Evolutionary conservation across 306 rosid species (phyloP).

Genomic region (Cicer chorassanicum): DNA sequence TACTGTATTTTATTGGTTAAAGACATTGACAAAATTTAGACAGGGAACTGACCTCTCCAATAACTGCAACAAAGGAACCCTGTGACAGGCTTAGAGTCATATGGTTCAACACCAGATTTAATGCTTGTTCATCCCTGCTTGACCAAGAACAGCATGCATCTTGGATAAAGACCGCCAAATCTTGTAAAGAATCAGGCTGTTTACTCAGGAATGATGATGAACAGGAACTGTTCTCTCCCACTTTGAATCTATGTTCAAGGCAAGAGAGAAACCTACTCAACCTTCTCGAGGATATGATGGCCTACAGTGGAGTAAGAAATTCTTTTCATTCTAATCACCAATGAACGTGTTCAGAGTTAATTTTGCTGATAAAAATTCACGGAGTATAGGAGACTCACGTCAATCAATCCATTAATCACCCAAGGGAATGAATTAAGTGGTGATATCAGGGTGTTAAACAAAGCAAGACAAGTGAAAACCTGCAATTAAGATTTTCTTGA

Average conservation of each 20-base stretch:
- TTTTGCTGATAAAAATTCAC: conserved; percentile 33
- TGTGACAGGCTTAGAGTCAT: conserved; percentile 64
- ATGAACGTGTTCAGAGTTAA: neutral
- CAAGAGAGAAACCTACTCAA: conserved; percentile 83
- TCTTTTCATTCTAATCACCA: conserved; percentile 30
- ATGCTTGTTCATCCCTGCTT: conserved; percentile 65
- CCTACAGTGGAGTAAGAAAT: conserved; percentile 56
- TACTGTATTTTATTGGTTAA: conserved; percentile 27
- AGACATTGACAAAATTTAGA: conserved; percentile 31
- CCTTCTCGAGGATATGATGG: conserved; percentile 74
- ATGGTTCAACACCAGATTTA: conserved; percentile 61
- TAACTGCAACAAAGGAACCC: conserved; percentile 80
- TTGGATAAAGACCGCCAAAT: conserved; percentile 59
- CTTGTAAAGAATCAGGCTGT: conserved; percentile 54
- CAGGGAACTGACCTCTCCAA: conserved; percentile 80
- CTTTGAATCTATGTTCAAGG: conserved; percentile 56
- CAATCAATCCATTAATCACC: conserved; percentile 97
- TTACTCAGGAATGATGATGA: conserved; percentile 47
- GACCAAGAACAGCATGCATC: conserved; percentile 88
- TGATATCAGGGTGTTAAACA: conserved; percentile 86
- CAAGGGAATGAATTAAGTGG: conserved; percentile 97
- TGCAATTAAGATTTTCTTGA: conserved; percentile 52
- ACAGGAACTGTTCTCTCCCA: conserved; percentile 51
- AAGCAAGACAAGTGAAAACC: conserved; percentile 99
- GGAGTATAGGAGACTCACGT: conserved; percentile 62